Evolutionary conservation across 768 basidiomycete genomes (phyloP), one percentile per base, ranked within the genome.

Genomic region (Sutorius australiensis): DNA sequence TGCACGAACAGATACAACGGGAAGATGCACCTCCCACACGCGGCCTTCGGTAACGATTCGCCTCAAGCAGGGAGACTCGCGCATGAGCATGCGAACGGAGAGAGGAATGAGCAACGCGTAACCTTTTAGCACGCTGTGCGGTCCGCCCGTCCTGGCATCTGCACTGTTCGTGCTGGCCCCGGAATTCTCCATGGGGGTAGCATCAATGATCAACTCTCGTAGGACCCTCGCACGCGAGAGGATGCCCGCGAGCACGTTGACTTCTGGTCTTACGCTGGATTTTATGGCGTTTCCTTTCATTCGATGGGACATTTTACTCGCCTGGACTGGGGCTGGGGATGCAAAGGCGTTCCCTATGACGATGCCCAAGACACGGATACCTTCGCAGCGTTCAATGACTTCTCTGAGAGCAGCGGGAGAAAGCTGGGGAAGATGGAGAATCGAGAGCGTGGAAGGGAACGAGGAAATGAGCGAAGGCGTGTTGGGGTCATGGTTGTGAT

Each of bases 21-120:
- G 10, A 28, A 45, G 31, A 72, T 79, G 50, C 56, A 83, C 84
- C 57, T 71, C 79, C 83, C 84, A 86, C 11, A 78, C 62, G 36
- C 81, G 71, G 16, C 74, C 73, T 52, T 76, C 77, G 17, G 75
- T 77, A 12, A 82, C 69, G 39, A 86, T 69, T 49, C 72, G 78
- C 40, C 65, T 68, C 41, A 87, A 65, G 19, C 59, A 70, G 3
- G 67, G 56, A 4, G 59, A 55, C 30, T 61, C 59, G 69, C 80
- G 77, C 66, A 85, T 68, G 34, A 68, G 72, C 66, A 46, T 68
- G 72, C 33, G 75, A 65, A 46, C 73, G 64, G 60, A 78, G 75
- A 5, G 63, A 60, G 32, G 75, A 56, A 63, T 80, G 80, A 52
- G 72, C 51, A 53, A 75, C 70, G 44, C 56, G 55, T 27, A 30